Conservation (phyloP, 768 basidiomycete species). For the Kwoniella europaea region DNA sequence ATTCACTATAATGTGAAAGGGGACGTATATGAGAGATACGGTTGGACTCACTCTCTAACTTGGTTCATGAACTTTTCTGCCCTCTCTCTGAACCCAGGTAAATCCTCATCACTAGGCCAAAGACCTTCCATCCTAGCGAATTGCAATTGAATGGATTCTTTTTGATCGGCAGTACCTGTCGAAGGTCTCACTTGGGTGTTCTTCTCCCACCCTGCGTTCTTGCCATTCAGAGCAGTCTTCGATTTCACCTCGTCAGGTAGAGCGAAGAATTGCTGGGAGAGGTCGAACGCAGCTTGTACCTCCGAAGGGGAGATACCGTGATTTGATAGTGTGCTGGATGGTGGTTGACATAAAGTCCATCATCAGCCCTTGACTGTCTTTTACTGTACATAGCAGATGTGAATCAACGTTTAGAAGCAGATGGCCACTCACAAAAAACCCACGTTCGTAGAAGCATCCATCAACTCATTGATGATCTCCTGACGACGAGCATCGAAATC, state of each 20-base stretch:
- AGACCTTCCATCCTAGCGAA: slow-evolving; percentile 33
- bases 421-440: slow-evolving; percentile 49
- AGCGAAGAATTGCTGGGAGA: slow-evolving; percentile 44
- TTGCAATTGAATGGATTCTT: slow-evolving; percentile 48
- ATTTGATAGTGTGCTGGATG: slow-evolving; percentile 40
- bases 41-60: slow-evolving; percentile 25
- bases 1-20: no score
- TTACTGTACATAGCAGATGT: background rate
- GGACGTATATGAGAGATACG: background rate
- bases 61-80: slow-evolving; percentile 37
- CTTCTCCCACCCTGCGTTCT: slow-evolving; percentile 43
- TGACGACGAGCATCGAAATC: slow-evolving; percentile 45
- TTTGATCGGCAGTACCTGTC: slow-evolving; percentile 50
- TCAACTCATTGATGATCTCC: slow-evolving; percentile 45
- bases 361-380: no score
- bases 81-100: slow-evolving; percentile 25
- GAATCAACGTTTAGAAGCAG: background rate
- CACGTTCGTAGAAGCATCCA: slow-evolving; percentile 40
- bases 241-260: slow-evolving; percentile 37
- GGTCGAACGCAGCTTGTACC: slow-evolving; percentile 39
- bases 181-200: slow-evolving; percentile 44
- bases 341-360: background rate
- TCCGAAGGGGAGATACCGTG: slow-evolving; percentile 45
- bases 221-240: slow-evolving; percentile 41
- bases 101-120: slow-evolving; percentile 44